These are phyloP conservation scores for Hypericum androsaemum DNA, from an alignment of 345 rosid species.

Conservation along the genomic window DNA sequence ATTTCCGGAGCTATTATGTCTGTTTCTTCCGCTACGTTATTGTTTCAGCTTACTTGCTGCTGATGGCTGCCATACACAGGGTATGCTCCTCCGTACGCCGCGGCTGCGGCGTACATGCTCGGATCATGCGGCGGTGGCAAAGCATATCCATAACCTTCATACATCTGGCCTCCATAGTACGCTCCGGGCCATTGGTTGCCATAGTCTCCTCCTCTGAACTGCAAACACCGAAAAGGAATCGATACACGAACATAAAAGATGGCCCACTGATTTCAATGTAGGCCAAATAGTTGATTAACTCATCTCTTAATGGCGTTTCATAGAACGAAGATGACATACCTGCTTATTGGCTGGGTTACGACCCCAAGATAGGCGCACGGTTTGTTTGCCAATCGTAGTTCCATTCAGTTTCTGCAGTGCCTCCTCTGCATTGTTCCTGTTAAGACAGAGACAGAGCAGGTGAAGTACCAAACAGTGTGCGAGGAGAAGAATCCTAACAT, in stretches of 20 bases:
- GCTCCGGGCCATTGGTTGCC: constrained; percentile 76
- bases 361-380: constrained; percentile 80
- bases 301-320: too few species aligned
- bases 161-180: constrained; percentile 64
- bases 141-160: constrained; percentile 80
- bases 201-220: constrained; percentile 57
- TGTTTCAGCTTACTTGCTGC: constrained; percentile 83
- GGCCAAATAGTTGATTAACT: too few species aligned
- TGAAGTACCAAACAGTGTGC: neutral
- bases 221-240: constrained; percentile 13
- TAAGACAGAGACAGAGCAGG: constrained; percentile 10
- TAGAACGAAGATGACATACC: constrained; percentile 22
- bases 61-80: constrained; percentile 75
- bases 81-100: constrained; percentile 62
- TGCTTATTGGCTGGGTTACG: constrained; percentile 74
- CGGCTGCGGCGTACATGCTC: constrained; percentile 54
- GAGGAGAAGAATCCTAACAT: neutral
- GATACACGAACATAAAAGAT: neutral
- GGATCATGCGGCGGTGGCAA: constrained; percentile 68
- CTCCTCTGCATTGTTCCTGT: constrained; percentile 77
- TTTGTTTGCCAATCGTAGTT: constrained; percentile 51
- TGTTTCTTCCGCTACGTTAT: neutral
- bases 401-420: constrained; percentile 76
- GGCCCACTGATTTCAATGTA: neutral
- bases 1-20: neutral